These are phyloP conservation scores for Lophiotrema nucula DNA, from an alignment of 495 filamentous ascomycete genomes.

Conservation along the genomic window DNA sequence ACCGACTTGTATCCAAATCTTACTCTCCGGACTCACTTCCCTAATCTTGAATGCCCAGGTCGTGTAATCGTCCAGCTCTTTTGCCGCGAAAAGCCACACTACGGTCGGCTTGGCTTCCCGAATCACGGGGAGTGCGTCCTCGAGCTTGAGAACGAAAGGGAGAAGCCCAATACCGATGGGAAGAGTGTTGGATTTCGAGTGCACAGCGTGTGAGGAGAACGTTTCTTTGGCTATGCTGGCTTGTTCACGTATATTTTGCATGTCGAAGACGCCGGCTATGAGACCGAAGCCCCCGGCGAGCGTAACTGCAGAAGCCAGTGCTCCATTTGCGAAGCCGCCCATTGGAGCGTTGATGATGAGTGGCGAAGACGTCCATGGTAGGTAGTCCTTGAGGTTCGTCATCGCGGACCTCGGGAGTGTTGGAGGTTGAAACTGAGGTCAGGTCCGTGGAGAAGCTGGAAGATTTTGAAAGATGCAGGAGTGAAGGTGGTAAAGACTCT, in stretches of 20 bases:
- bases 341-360: slow-evolving; percentile 71
- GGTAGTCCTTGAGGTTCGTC: background rate
- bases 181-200: slow-evolving; percentile 39
- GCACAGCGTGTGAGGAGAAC: background rate
- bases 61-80: slow-evolving; percentile 49
- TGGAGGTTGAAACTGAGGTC: too few species aligned
- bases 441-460: too few species aligned
- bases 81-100: slow-evolving; percentile 70
- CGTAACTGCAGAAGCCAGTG: slow-evolving; percentile 59
- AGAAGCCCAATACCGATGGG: slow-evolving; percentile 66
- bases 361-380: slow-evolving; percentile 60
- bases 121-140: slow-evolving; percentile 46
- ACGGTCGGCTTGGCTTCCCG: slow-evolving; percentile 57
- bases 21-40: slow-evolving; percentile 46
- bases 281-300: slow-evolving; percentile 56
- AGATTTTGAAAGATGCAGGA: too few species aligned
- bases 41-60: slow-evolving; percentile 57
- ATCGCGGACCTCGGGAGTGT: too few species aligned
- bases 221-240: slow-evolving; percentile 30
- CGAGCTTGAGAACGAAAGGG: slow-evolving; percentile 53
- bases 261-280: slow-evolving; percentile 38
- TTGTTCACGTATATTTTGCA: slow-evolving; percentile 23
- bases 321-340: slow-evolving; percentile 63
- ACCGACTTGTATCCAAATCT: slow-evolving; percentile 68
- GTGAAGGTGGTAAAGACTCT: too few species aligned